Evolutionary conservation across 257 asterid genomes (phyloP).

Genomic region (Solanum appendiculatum): DNA sequence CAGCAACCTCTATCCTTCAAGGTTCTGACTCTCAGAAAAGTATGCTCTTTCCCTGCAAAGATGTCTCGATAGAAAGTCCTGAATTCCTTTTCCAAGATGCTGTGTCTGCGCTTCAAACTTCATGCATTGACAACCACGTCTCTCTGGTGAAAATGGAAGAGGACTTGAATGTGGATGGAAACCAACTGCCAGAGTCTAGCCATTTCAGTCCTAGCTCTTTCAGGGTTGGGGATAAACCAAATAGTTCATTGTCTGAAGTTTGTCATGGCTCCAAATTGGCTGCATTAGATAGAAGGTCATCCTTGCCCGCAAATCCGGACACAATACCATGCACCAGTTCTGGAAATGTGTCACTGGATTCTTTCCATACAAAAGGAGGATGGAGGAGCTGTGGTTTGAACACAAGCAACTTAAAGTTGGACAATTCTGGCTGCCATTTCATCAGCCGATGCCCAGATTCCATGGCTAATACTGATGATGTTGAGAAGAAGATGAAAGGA

Average conservation of each 20-base stretch:
- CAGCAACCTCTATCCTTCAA: constrained; percentile 32
- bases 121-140: constrained; percentile 17
- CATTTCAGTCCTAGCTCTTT: not conserved
- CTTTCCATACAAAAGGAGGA: constrained; percentile 12
- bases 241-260: not conserved
- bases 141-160: constrained; percentile 51
- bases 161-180: constrained; percentile 18
- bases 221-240: constrained; percentile 1
- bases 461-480: not conserved
- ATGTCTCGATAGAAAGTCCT: not conserved
- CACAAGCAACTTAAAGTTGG: constrained; percentile 4
- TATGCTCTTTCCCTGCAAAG: constrained; percentile 8
- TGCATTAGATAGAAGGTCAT: constrained; percentile 12
- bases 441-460: constrained; percentile 24
- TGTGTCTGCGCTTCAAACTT: constrained; percentile 8
- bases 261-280: constrained; percentile 19
- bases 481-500: constrained; percentile 5
- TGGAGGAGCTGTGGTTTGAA: not conserved
- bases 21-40: constrained; percentile 21
- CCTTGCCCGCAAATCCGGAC: constrained; percentile 15
- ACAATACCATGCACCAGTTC: constrained; percentile 19
- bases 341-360: constrained; percentile 18
- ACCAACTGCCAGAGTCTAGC: constrained; percentile 3
- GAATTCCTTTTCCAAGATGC: constrained; percentile 15
- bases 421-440: constrained; percentile 15